Evolutionary conservation across 179 eudicot species (phyloP).

Genomic region (Gypsophila paniculata): DNA sequence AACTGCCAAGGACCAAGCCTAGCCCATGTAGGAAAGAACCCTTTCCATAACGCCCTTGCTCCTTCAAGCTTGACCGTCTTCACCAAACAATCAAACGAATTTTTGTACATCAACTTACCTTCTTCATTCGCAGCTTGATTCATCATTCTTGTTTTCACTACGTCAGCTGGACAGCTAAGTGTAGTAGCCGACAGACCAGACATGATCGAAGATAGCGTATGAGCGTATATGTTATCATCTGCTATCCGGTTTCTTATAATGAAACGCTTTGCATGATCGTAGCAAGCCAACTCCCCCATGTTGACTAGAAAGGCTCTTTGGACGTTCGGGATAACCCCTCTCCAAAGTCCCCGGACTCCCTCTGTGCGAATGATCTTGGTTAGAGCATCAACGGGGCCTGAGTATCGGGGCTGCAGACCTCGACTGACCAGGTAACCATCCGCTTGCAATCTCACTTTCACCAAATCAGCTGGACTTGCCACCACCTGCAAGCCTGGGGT

Average conservation of each 20-base stretch:
- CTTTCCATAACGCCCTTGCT: conserved; percentile 71
- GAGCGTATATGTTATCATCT: conserved; percentile 70
- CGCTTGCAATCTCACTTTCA: conserved; percentile 91
- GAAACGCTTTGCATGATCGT: conserved; percentile 72
- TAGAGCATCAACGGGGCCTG: conserved; percentile 59
- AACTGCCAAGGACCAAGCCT: conserved; percentile 99
- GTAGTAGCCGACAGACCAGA: conserved; percentile 83
- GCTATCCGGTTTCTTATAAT: conserved; percentile 50
- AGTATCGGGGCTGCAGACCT: conserved; percentile 63
- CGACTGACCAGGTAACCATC: conserved; percentile 56
- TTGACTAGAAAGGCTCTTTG: conserved; percentile 87
- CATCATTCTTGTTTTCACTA: conserved; percentile 85
- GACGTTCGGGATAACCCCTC: conserved; percentile 74
- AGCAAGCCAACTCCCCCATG: conserved; percentile 92
- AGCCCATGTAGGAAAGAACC: conserved; percentile 90
- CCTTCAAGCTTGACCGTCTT: conserved; percentile 68
- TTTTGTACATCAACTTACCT: conserved; percentile 45
- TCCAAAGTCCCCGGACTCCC: conserved; percentile 69
- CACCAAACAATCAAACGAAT: conserved; percentile 70
- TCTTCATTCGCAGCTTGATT: conserved; percentile 45
- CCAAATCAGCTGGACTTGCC: conserved; percentile 90
- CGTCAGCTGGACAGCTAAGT: conserved; percentile 88
- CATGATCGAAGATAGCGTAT: conserved; percentile 64
- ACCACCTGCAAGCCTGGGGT: conserved; percentile 52
- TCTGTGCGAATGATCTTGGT: conserved; percentile 51